Evolutionary conservation across 495 filamentous ascomycete genomes (phyloP), one percentile per base, ranked within the genome.

Genomic region (Cercophora samala): DNA sequence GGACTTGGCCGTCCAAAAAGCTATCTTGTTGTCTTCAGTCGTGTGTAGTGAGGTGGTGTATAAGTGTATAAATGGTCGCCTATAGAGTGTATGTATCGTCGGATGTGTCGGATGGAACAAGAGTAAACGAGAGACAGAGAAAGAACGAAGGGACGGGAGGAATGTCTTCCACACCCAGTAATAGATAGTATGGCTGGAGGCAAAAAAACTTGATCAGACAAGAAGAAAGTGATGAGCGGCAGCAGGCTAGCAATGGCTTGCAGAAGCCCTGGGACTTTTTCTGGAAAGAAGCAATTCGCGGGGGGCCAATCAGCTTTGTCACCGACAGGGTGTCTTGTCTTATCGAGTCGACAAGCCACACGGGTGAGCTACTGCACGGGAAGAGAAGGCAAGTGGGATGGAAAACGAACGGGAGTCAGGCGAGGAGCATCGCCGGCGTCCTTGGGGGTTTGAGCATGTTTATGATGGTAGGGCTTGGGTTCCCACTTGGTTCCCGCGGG

Each of bases 281-380:
- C 60, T 62, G 60, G 60, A 62, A 62, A 62, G 60, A 62, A 62
- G 60, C 60, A 62, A 62, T 62, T 21, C 60, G 60, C 26, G 60
- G 60, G 60, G 58, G 25, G 6, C 26, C 60, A 62, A 62, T 62
- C 60, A 62, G 32, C 25, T 18, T n/a, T 46, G 60, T 4, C 13
- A 62, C 53, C 53, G 53, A 56, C 53, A 4, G 53, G 53, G 53
- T 60, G 58, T 60, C 58, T 60, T 60, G 22, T 17, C 22, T 32
- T 60, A 25, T 60, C 58, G 13, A 15, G 9, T 15, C 8, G 53
- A 56, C 22, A 56, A 56, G 53, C 53, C 53, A 56, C 53, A 56
- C 19, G n/a, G 37, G 13, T 46, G 37, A 46, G 37, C 37, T 46
- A 46, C 37, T 46, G 37, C 37, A 46, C 37, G 37, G 37, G 37